Conservation (phyloP, 1,284 basidiomycete species). For the Agaricales sp. region DNA sequence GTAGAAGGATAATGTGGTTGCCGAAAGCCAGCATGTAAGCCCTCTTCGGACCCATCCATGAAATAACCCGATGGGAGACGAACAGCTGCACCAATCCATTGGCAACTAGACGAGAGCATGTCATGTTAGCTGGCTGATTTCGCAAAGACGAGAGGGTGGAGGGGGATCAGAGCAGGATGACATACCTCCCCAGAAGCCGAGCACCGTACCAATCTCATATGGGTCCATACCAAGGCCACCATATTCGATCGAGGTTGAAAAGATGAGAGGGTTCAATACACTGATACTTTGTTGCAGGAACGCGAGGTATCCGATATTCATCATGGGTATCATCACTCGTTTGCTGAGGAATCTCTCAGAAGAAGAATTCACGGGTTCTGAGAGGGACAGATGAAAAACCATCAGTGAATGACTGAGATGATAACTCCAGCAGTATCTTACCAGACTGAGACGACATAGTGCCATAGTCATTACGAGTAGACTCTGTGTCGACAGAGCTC, state of each 20-base stretch:
- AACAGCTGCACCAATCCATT: slow-evolving; percentile 20
- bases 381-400: no score
- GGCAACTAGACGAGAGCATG: slow-evolving; percentile 9
- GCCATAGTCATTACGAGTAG: no score
- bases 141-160: no score
- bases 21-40: slow-evolving; percentile 13
- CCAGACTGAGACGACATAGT: no score
- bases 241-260: slow-evolving; percentile 18
- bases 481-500: no score
- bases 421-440: no score
- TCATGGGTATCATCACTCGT: slow-evolving; percentile 9
- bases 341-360: slow-evolving; percentile 9
- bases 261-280: slow-evolving; percentile 22
- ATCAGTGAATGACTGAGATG: no score
- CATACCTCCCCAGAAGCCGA: slow-evolving; percentile 16
- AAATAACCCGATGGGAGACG: slow-evolving; percentile 15
- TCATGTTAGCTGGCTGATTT: neutral
- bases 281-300: slow-evolving; percentile 20
- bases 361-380: slow-evolving; percentile 2
- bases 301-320: slow-evolving; percentile 15
- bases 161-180: no score
- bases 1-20: slow-evolving; percentile 12
- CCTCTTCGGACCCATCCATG: slow-evolving; percentile 16
- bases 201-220: slow-evolving; percentile 21
- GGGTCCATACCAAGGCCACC: slow-evolving; percentile 22